A percentile compares a stretch with the other conserved stretches of the same genome.
Conservation (phyloP, 2,329 filamentous ascomycete genomes). For the Diplodia intermedia region DNA sequence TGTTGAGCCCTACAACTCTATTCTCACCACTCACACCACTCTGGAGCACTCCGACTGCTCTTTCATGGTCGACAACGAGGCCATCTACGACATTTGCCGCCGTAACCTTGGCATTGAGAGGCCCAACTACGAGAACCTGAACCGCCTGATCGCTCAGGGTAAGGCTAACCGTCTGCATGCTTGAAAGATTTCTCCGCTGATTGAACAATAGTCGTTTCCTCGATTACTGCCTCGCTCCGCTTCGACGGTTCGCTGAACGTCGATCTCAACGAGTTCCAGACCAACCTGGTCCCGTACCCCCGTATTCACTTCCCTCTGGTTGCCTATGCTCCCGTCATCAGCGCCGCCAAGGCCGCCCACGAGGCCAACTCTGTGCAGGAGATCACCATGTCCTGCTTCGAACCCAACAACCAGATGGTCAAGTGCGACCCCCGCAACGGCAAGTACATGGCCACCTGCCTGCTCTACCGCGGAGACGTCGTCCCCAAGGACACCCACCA, state of each 20-base stretch:
- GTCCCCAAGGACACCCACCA: slow-evolving; percentile 73
- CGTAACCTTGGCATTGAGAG: slow-evolving; percentile 74
- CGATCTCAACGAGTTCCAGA: slow-evolving; percentile 80
- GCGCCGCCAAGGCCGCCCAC: slow-evolving; percentile 77
- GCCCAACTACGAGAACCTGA: slow-evolving; percentile 73
- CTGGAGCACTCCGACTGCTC: slow-evolving; percentile 81
- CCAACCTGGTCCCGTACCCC: slow-evolving; percentile 75
- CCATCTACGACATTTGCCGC: slow-evolving; percentile 77
- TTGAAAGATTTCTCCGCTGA: slow-evolving; percentile 1
- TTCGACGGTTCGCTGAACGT: slow-evolving; percentile 77
- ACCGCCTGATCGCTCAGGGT: slow-evolving; percentile 72
- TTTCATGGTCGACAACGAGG: slow-evolving; percentile 78
- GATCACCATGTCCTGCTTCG: slow-evolving; percentile 64
- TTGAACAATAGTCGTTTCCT: slow-evolving; percentile 65
- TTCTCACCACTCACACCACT: slow-evolving; percentile 76
- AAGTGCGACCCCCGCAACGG: slow-evolving; percentile 76
- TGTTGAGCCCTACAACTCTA: slow-evolving; percentile 77
- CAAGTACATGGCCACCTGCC: slow-evolving; percentile 78
- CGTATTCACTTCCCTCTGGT: slow-evolving; percentile 78
- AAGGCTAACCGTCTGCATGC: neutral
- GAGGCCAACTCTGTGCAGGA: slow-evolving; percentile 97
- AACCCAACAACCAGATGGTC: slow-evolving; percentile 81
- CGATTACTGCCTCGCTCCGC: slow-evolving; percentile 74
- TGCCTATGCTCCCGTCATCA: slow-evolving; percentile 75
- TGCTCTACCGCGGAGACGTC: slow-evolving; percentile 75